Evolutionary conservation across 2,329 filamentous ascomycete species (phyloP).

Genomic region (Exophiala xenobiotica): DNA sequence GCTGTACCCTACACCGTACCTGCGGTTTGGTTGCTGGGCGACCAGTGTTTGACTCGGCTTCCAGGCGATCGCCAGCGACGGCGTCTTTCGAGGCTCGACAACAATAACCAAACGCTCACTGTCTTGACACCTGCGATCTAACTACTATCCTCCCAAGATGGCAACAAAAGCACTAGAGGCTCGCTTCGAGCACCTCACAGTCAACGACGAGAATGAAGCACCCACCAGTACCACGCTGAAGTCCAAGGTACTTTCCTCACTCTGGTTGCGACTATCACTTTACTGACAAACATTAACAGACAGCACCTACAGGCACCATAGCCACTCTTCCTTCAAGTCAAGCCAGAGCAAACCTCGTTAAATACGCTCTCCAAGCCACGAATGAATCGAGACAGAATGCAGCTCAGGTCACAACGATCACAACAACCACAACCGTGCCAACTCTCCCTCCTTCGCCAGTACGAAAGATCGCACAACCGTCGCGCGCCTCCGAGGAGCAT

Average conservation of each 20-base stretch:
- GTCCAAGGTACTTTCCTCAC: conserved; percentile 62
- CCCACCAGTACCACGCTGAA: conserved; percentile 64
- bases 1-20: too few species aligned
- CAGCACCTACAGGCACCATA: conserved; percentile 12
- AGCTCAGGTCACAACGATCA: conserved; percentile 54
- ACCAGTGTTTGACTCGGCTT: too few species aligned
- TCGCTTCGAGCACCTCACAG: conserved; percentile 84
- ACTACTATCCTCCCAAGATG: conserved; percentile 46
- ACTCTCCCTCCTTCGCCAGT: conserved; percentile 52
- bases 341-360: conserved; percentile 78
- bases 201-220: conserved; percentile 81
- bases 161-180: conserved; percentile 76
- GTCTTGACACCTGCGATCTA: neutral
- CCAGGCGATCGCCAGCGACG: neutral
- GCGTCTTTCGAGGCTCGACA: neutral
- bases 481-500: conserved; percentile 51
- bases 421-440: conserved; percentile 32
- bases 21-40: too few species aligned
- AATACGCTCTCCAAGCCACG: conserved; percentile 77
- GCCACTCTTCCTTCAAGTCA: conserved; percentile 47
- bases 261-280: neutral
- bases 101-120: neutral
- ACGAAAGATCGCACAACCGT: conserved; percentile 51
- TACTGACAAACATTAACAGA: conserved; percentile 6
- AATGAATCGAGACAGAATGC: conserved; percentile 60